Conservation (phyloP, 352 stramenopile genomes). For the Phytophthora crassamura region DNA sequence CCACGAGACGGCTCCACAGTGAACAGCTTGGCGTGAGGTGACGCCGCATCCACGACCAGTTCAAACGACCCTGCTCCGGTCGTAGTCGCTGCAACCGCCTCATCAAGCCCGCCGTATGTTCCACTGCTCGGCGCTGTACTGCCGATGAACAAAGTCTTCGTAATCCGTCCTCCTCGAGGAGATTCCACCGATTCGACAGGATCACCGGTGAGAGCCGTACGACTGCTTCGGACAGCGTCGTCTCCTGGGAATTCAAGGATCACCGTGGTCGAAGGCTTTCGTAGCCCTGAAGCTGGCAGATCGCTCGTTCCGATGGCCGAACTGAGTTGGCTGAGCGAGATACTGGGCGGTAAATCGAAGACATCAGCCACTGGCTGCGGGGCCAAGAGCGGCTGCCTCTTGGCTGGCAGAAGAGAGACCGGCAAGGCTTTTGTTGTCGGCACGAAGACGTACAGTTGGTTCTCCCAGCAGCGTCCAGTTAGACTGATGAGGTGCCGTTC, state of each 20-base stretch:
- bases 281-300: slow-evolving; percentile 41
- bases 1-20: slow-evolving; percentile 75
- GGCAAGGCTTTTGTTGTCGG: slow-evolving; percentile 10
- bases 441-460: slow-evolving; percentile 75
- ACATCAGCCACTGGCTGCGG: slow-evolving; percentile 59
- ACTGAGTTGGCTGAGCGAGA: slow-evolving; percentile 44
- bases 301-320: slow-evolving; percentile 11
- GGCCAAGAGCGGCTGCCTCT: slow-evolving; percentile 18
- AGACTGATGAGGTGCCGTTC: slow-evolving; percentile 66
- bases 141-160: slow-evolving; percentile 54
- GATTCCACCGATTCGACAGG: slow-evolving; percentile 19
- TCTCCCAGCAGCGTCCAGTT: slow-evolving; percentile 78
- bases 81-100: slow-evolving; percentile 5
- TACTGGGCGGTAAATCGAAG: slow-evolving; percentile 67
- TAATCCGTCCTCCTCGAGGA: slow-evolving; percentile 18
- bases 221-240: slow-evolving; percentile 7
- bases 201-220: neutral
- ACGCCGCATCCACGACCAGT: slow-evolving; percentile 60
- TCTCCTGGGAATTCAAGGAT: slow-evolving; percentile 53
- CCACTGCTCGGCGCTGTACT: slow-evolving; percentile 44
- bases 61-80: slow-evolving; percentile 57
- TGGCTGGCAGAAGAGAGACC: neutral
- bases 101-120: slow-evolving; percentile 28
- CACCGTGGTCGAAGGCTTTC: slow-evolving; percentile 50
- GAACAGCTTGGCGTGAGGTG: slow-evolving; percentile 69